A percentile compares a stretch with the other conserved stretches of the same genome.
Evolutionary conservation across 2,329 filamentous ascomycete genomes (phyloP).

Genomic region (Triangularia setosa): DNA sequence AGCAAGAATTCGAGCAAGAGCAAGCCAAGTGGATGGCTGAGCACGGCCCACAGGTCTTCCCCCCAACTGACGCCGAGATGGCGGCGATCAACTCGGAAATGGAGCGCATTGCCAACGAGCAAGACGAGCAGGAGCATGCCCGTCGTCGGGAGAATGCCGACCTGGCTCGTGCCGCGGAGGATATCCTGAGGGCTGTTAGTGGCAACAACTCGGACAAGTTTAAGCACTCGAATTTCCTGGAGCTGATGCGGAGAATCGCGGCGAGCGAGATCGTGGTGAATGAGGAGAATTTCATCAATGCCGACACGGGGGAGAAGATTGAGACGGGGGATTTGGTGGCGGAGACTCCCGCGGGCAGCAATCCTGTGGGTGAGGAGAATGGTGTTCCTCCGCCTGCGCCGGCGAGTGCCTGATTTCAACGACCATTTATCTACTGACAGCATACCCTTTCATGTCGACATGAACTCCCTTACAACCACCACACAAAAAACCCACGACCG

Average conservation of each 20-base stretch:
- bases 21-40: constrained; percentile 32
- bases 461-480: not conserved
- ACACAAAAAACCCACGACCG: not conserved
- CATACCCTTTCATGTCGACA: not conserved
- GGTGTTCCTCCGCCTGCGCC: not conserved
- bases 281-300: constrained; percentile 43
- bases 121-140: constrained; percentile 26
- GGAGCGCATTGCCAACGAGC: constrained; percentile 27
- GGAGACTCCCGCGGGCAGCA: not conserved
- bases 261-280: constrained; percentile 69
- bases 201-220: constrained; percentile 71
- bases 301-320: constrained; percentile 26
- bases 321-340: constrained; percentile 1
- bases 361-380: not conserved
- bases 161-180: constrained; percentile 66
- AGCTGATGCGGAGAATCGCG: constrained; percentile 71
- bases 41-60: constrained; percentile 27
- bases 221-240: constrained; percentile 70
- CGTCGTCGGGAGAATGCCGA: constrained; percentile 55
- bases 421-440: not conserved
- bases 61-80: constrained; percentile 19
- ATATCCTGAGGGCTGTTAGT: constrained; percentile 65
- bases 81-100: constrained; percentile 25
- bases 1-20: constrained; percentile 17
- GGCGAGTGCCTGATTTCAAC: not conserved